Base-by-base conservation (phyloP, 441 rosid species). In the Populus trichocarpa region DNA sequence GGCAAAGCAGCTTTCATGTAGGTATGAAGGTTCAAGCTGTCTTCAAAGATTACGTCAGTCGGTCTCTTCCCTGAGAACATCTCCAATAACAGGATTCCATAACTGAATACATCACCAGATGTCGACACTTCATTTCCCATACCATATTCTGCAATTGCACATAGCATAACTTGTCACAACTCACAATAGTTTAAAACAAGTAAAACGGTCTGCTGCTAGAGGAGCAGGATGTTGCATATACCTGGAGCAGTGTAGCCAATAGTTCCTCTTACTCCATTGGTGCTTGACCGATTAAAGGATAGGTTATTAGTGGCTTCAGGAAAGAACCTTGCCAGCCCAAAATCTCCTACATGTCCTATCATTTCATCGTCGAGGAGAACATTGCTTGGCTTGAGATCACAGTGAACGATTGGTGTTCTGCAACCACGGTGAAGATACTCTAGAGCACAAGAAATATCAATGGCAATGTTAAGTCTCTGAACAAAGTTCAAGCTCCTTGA, bases 341-440 rank as follows among this genome's bases (percentile, higher is more conserved):
- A 79, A 61, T 79, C 81, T 26, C 73, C 71, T 5, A 79, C 30
- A 16, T 57, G 68, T 14, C 77, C 77, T 3, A 23, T 46, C 74
- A 75, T 75, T 26, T 75, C 63, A 14, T 28, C 70, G 40, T 74
- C 61, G 4, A 69, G 70, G 12, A 74, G 74, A 64, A 79, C 35
- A 33, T 74, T 74, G 59, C 81, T 79, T 2, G 70, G 78, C 81
- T 74, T 79, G 53, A 79, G 69, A 68, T 79, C 81, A 11, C 69
- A 72, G 35, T 79, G 78, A n/a, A 69, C 9, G 5, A 69, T 33
- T 12, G 78, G 66, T 8, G 68, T 42, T 13, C 61, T 38, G 23
- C 22, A 35, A 46, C 66, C 77, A 10, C 68, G 59, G 65, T 79
- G 78, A 9, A 74, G 81, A 59, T 74, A 79, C 57, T 74, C 74